Conservation (phyloP, 805 yeast species). For the Spathaspora sp. region DNA sequence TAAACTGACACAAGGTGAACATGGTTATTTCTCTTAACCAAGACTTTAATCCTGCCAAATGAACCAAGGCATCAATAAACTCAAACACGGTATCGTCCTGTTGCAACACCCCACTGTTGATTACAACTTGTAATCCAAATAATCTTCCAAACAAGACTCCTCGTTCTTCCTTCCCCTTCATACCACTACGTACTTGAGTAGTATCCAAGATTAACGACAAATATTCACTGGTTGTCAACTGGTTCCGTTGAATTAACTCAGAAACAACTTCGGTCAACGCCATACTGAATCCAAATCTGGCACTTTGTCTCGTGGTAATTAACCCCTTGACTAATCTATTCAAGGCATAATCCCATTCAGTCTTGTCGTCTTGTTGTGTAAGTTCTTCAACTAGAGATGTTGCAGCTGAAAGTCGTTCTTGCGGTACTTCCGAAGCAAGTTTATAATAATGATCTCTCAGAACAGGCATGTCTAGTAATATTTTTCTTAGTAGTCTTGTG, state of each 20-base stretch:
- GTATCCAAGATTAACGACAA: slow-evolving; percentile 37
- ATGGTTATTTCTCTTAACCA: slow-evolving; percentile 87
- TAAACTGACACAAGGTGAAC: slow-evolving; percentile 61
- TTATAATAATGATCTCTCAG: slow-evolving; percentile 74
- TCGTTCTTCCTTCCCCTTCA: slow-evolving; percentile 81
- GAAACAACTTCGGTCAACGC: slow-evolving; percentile 69
- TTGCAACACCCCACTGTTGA: slow-evolving; percentile 40
- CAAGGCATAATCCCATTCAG: slow-evolving; percentile 81
- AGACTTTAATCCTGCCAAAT: slow-evolving; percentile 59
- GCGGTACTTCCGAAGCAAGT: slow-evolving; percentile 71
- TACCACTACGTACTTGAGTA: slow-evolving; percentile 29
- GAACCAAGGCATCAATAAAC: slow-evolving; percentile 47
- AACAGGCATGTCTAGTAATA: slow-evolving; percentile 39
- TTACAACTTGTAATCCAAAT: slow-evolving; percentile 76
- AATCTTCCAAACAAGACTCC: slow-evolving; percentile 76
- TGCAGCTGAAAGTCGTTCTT: slow-evolving; percentile 73
- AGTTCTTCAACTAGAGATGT: slow-evolving; percentile 61
- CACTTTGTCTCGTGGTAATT: slow-evolving; percentile 76
- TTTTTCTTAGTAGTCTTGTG: background rate
- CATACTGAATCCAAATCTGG: slow-evolving; percentile 84
- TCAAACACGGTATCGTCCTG: slow-evolving; percentile 17
- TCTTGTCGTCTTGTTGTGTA: slow-evolving; percentile 30
- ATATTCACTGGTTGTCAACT: slow-evolving; percentile 29
- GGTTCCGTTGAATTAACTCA: slow-evolving; percentile 27
- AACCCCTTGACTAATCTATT: slow-evolving; percentile 78